Base-by-base conservation (phyloP, 164 flowering plant genomes). In the Sextonia rubra region DNA sequence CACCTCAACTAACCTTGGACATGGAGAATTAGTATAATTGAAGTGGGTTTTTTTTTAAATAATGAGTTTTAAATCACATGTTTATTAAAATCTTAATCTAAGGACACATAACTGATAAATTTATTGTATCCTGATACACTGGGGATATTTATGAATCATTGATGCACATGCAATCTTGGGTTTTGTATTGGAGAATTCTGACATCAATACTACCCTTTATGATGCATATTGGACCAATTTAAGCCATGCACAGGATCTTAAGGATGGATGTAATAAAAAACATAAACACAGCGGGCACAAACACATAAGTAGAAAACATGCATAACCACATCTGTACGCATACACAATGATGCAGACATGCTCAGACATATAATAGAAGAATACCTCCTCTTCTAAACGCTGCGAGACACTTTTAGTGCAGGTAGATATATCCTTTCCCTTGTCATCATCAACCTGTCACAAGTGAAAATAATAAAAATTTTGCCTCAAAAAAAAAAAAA, bases 321-420 rank as follows among this genome's bases (percentile, higher is more conserved):
- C 61, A 37, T 8, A 37, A 37, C 44, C 11, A 37, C 44, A 37
- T 37, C 11, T 3, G 11, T 7, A 37, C 2, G 52, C 11, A 66
- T 66, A 20, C 69, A 66, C 12, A 32, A 26, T 17, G n/a, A 37
- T 52, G n/a, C 6, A 66, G 47, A 64, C 44, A 37, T 66, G 69
- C 52, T 18, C 58, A 52, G 58, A 20, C 52, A 66, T 12, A 26
- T 55, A 69, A 47, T 22, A 25, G 20, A 47, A 32, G 62, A 68
- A 14, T 87, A 95, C 99, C 99, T 90, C 93, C 82, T 93, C 98
- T 76, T 86, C 85, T 71, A 93, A 71, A 29, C 85, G 91, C 73
- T 95, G 93, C 25, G 87, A 71, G 29, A 91, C 84, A 80, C 87
- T 81, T 82, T 86, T 88, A n/a, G 72, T 73, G 74, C 78, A 47